These are phyloP conservation scores for Auricularia cornea DNA, from an alignment of 768 basidiomycete genomes.

Conservation along the genomic window DNA sequence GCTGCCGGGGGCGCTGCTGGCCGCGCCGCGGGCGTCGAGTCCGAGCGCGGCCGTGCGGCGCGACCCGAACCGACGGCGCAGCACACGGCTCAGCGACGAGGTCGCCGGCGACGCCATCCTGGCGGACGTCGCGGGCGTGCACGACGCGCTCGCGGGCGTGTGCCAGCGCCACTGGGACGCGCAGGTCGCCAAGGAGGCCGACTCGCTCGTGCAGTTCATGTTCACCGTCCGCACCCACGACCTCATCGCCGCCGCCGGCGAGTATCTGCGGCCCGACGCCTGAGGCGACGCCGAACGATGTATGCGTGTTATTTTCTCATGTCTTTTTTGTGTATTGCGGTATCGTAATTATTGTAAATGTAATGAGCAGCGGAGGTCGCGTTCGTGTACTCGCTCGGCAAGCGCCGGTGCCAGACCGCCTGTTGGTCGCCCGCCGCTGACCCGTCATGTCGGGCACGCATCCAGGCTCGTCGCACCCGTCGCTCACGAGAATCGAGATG, in stretches of 20 bases:
- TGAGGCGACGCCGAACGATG: too few relatives aligned
- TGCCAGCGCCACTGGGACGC: conserved; percentile 70
- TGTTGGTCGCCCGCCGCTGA: too few relatives aligned
- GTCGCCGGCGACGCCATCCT: conserved; percentile 51
- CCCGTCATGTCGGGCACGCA: not conserved
- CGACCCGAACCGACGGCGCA: conserved; percentile 46
- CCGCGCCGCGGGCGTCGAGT: conserved; percentile 45
- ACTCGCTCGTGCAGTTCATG: conserved; percentile 73
- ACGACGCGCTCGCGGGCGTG: conserved; percentile 55
- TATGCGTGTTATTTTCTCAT: too few relatives aligned
- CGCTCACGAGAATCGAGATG: not conserved
- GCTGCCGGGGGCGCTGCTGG: conserved; percentile 51
- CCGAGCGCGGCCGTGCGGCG: conserved; percentile 47
- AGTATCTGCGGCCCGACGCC: not conserved
- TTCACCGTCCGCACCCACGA: not conserved
- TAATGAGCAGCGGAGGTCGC: not conserved
- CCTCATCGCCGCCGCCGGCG: not conserved
- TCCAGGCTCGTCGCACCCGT: not conserved
- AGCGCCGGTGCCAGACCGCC: not conserved
- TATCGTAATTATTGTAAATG: not conserved
- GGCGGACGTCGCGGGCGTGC: conserved; percentile 61
- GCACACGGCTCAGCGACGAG: conserved; percentile 67
- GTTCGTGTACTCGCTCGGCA: not conserved
- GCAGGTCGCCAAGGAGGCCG: conserved; percentile 62
- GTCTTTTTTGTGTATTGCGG: not conserved